Evolutionary conservation across 2,329 filamentous ascomycete genomes (phyloP), one percentile per base, ranked within the genome.

Genomic region (Biscogniauxia mediterranea): DNA sequence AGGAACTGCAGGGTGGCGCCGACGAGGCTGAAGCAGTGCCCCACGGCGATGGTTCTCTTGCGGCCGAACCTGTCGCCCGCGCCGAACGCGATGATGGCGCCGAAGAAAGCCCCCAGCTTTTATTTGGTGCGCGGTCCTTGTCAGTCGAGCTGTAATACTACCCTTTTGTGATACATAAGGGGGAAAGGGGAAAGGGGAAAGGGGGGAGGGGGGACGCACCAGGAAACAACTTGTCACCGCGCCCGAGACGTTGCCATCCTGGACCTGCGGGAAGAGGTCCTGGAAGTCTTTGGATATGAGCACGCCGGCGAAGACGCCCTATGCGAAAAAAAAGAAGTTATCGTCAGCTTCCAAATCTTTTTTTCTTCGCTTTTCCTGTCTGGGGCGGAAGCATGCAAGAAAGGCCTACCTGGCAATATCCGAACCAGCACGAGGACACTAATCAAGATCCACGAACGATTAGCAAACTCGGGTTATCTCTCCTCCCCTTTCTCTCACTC

Each of bases 41-140:
- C 88, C 19, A 85, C 73, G 23, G 85, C 72, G 61, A 90, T 90
- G 1, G 88, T 90, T 73, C 79, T 78, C 73, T 89, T 86, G 66
- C 91, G 84, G 52, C 91, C 91, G 1, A 92, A 75, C 59, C 72
- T 78, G 72, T 93, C 86, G 64, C 87, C 87, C 42, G 78, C 68
- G 1, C 84, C 81, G 62, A 90, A 91, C 49, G 87, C 90, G 42
- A 85, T 76, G 32, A 79, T 78, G 25, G 89, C 86, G 8, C 89
- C 90, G 65, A 89, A 83, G 76, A 92, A 92, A 21, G 90, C 90
- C n/a, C 83, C 83, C 46, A 73, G 61, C 70, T 72, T 23, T 23
- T 23, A 3, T 23, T 23, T 23, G n/a, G n/a, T n/a, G n/a, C n/a
- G n/a, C n/a, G n/a, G n/a, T n/a, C n/a, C n/a, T n/a, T n/a, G n/a